Base-by-base conservation (phyloP, 257 asterid genomes). In the Nicotiana attenuata region DNA sequence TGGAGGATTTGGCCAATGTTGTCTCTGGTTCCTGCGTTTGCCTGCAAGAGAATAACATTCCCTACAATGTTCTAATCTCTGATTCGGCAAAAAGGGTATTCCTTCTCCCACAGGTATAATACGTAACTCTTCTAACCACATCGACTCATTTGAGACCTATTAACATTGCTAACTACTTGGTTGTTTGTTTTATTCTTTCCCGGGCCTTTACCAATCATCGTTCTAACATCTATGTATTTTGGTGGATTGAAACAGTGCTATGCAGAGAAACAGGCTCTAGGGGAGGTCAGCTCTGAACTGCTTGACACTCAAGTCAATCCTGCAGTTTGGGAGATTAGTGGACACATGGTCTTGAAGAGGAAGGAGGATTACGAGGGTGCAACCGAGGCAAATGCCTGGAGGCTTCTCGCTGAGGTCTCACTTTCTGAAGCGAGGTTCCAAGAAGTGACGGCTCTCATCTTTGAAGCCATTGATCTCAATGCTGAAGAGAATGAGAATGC, bases 281-380 rank as follows among this genome's bases (percentile, higher is more conserved):
- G 97, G 59, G 99, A 96, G 87, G 99, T 94, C 83, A 92, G 90
- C 24, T n/a, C 91, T 0, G 98, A 92, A 94, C 92, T 96, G 66
- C 96, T 96, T 3, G 97, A 96, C 80, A 96, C 99, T 24, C 99
- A 96, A 89, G 99, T 96, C 10, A 96, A 96, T 85, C 99, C 99
- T 2, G 98, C 97, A 0, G 99, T 96, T 14, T 94, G 99, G 99
- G 99, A 96, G 90, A 94, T 96, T 7, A 96, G 99, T 65, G 99
- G 99, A 50, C 99, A 96, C 78, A 96, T 96, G 97, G 98, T 96
- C n/a, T 82, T 96, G 85, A 96, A 96, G 82, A 89, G 98, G 63
- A 96, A 92, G 93, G 77, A 88, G 84, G 99, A 96, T 69, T 96
- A 90, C 28, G 97, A 94, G 64, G 97, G 80, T 41, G 99, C 99